Evolutionary conservation across 1,139 yeast species (phyloP).

Genomic region (Cylindricascospora bacillispora): DNA sequence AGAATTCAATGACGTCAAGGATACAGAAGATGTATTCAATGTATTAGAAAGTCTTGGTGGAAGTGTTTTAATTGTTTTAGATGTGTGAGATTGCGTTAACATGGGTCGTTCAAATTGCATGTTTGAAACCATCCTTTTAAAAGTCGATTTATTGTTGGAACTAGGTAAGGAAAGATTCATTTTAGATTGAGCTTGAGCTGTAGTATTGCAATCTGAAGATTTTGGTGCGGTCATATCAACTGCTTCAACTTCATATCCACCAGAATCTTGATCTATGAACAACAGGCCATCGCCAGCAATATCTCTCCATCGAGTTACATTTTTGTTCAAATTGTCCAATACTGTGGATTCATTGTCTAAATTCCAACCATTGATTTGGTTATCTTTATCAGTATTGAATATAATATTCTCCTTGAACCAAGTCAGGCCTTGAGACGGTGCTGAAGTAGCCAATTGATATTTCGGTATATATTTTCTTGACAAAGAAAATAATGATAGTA

Average conservation of each 20-base stretch:
- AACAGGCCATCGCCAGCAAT: constrained; percentile 25
- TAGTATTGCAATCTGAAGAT: background rate
- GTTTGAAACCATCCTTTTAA: background rate
- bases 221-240: constrained; percentile 1
- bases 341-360: constrained; percentile 21
- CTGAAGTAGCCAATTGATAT: constrained; percentile 30
- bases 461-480: constrained; percentile 65
- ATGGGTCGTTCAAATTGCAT: constrained; percentile 1
- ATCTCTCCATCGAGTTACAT: constrained; percentile 24
- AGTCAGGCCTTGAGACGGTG: constrained; percentile 24
- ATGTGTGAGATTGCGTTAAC: background rate
- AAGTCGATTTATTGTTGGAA: background rate
- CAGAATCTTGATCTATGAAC: constrained; percentile 20
- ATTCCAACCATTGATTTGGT: constrained; percentile 24
- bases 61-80: background rate
- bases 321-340: constrained; percentile 20
- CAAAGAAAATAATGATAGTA: constrained; percentile 61
- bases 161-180: constrained; percentile 4
- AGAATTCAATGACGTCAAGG: constrained; percentile 6
- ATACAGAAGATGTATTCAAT: constrained; percentile 4
- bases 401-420: constrained; percentile 25
- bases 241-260: constrained; percentile 10
- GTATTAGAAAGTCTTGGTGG: constrained; percentile 1
- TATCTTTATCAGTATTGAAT: constrained; percentile 24
- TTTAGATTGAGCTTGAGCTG: constrained; percentile 3